Percentiles rank a stretch among this genome's conserved stretches.
Conservation (phyloP, 108 stramenopile genomes). For the Chaetoceros muelleri region DNA sequence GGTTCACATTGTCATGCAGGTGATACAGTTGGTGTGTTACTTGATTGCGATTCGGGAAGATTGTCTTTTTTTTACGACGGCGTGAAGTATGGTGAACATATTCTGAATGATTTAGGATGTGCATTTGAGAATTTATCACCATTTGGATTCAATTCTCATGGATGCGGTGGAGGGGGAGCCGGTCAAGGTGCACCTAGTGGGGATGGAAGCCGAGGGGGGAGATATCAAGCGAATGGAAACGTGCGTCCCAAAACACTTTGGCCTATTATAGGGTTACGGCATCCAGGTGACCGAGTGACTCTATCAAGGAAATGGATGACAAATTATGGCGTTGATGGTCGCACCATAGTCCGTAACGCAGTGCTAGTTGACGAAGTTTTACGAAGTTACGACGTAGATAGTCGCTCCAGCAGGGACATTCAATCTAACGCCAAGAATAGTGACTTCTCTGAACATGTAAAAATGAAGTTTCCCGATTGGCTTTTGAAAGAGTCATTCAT, state of each 20-base stretch:
- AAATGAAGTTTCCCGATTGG: conserved; percentile 37
- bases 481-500: conserved; percentile 54
- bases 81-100: conserved; percentile 91
- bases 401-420: background rate
- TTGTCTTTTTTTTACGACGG: conserved; percentile 93
- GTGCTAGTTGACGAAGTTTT: conserved; percentile 70
- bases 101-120: conserved; percentile 89
- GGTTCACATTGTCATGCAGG: conserved; percentile 85
- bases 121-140: conserved; percentile 88
- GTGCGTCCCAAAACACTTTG: conserved; percentile 72
- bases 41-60: conserved; percentile 91
- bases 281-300: conserved; percentile 87
- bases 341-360: conserved; percentile 36
- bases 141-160: conserved; percentile 80
- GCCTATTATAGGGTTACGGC: conserved; percentile 90
- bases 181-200: conserved; percentile 81
- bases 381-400: conserved; percentile 19
- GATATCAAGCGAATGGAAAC: conserved; percentile 62
- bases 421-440: background rate
- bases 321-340: conserved; percentile 58
- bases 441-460: background rate
- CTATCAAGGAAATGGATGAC: conserved; percentile 78
- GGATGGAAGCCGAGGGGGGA: conserved; percentile 49
- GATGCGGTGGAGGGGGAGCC: conserved; percentile 74
- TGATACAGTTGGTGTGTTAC: conserved; percentile 89